Evolutionary conservation across 805 yeast genomes (phyloP).

Genomic region (Isabelozyma pseudorhagii): DNA sequence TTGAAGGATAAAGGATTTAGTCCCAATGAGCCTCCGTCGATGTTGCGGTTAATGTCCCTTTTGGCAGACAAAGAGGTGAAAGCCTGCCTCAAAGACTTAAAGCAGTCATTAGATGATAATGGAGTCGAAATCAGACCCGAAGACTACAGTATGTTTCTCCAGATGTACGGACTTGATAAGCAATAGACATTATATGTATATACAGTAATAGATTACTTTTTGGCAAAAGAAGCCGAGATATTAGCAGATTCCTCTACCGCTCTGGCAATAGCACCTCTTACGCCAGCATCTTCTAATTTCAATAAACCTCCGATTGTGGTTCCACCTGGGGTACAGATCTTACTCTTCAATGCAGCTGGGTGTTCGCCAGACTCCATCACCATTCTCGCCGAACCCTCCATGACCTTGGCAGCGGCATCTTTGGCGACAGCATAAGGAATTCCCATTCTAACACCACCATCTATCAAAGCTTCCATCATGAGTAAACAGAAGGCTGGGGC

Average conservation of each 20-base stretch:
- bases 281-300: conserved; percentile 87
- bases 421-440: conserved; percentile 80
- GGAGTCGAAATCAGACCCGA: conserved; percentile 28
- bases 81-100: conserved; percentile 22
- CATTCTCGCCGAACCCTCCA: conserved; percentile 94
- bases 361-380: conserved; percentile 76
- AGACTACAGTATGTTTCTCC: conserved; percentile 29
- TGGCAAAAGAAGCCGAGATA: conserved; percentile 56
- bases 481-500: conserved; percentile 93
- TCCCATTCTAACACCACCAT: conserved; percentile 94
- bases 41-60: conserved; percentile 34
- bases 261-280: conserved; percentile 81
- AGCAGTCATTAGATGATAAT: conserved; percentile 27
- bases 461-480: conserved; percentile 88
- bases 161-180: conserved; percentile 12
- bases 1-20: conserved; percentile 30
- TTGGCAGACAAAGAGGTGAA: conserved; percentile 35
- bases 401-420: conserved; percentile 86
- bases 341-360: conserved; percentile 83
- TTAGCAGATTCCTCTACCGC: conserved; percentile 92
- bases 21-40: conserved; percentile 28
- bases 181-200: not conserved
- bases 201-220: conserved; percentile 21
- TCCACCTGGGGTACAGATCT: conserved; percentile 96
- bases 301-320: conserved; percentile 94